Conservation (phyloP, 768 basidiomycete genomes). For the Cystobasidium onofrii region DNA sequence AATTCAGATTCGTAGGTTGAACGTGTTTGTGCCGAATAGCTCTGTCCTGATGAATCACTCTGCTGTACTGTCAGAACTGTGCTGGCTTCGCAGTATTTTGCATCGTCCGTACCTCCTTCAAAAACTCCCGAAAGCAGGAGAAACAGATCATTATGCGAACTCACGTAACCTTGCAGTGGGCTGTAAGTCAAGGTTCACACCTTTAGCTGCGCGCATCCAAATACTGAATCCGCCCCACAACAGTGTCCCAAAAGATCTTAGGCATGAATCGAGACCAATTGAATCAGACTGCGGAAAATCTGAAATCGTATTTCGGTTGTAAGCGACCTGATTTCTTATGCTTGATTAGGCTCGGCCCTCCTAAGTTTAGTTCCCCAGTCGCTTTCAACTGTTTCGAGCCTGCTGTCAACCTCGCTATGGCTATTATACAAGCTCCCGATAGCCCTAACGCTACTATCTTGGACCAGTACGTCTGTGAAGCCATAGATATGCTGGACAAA, state of each 20-base stretch:
- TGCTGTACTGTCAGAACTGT: not conserved
- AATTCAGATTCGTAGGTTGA: constrained; percentile 5
- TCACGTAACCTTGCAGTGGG: not conserved
- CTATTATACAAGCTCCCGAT: constrained; percentile 17
- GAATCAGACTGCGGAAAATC: not conserved
- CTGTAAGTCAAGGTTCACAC: not conserved
- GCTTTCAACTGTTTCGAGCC: constrained; percentile 26
- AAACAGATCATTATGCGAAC: constrained; percentile 25
- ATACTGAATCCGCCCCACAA: too few relatives aligned
- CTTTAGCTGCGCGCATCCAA: too few relatives aligned
- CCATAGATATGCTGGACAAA: constrained; percentile 2
- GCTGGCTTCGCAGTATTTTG: constrained; percentile 15
- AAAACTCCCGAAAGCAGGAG: constrained; percentile 15
- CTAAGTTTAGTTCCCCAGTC: not conserved
- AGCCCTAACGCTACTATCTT: not conserved
- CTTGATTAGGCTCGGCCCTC: not conserved
- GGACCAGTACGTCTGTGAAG: constrained; percentile 16
- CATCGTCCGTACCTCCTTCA: constrained; percentile 30
- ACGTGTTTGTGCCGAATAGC: not conserved
- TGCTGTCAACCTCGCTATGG: constrained; percentile 10
- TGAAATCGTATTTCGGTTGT: constrained; percentile 13
- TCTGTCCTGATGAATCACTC: not conserved
- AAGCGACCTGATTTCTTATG: not conserved
- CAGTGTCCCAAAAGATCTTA: constrained; percentile 10
- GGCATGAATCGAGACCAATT: not conserved